Conservation (phyloP, 2,329 filamentous ascomycete genomes). For the Penicillium olsonii region DNA sequence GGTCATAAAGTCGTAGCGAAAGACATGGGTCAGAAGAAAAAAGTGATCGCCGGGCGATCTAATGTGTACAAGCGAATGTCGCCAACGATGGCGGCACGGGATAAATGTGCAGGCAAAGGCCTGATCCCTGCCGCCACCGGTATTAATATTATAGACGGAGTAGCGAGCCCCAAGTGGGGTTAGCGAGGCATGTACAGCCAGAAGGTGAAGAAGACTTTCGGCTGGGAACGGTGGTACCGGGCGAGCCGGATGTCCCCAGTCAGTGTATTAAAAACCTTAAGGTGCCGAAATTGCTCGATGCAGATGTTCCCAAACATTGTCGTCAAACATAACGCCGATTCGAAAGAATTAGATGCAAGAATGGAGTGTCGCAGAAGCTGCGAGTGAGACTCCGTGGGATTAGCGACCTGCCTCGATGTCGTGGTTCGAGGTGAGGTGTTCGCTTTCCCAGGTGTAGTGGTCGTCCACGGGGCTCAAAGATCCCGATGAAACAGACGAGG, state of each 20-base stretch:
- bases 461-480: slow-evolving; percentile 65
- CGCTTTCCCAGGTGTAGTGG: slow-evolving; percentile 49
- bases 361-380: slow-evolving; percentile 26
- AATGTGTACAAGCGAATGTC: slow-evolving; percentile 43
- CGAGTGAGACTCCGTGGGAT: slow-evolving; percentile 13
- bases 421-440: slow-evolving; percentile 39
- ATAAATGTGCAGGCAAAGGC: slow-evolving; percentile 16
- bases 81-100: slow-evolving; percentile 28
- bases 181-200: slow-evolving; percentile 42
- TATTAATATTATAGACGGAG: slow-evolving; percentile 46
- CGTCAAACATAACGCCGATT: slow-evolving; percentile 42
- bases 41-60: slow-evolving; percentile 18
- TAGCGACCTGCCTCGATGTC: slow-evolving; percentile 44
- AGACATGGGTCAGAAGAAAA: slow-evolving; percentile 34
- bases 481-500: slow-evolving; percentile 70
- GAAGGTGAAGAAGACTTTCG: slow-evolving; percentile 24
- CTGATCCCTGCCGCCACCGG: slow-evolving; percentile 26
- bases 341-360: slow-evolving; percentile 31
- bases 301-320: slow-evolving; percentile 37
- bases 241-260: slow-evolving; percentile 25
- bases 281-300: slow-evolving; percentile 43
- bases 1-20: slow-evolving; percentile 34
- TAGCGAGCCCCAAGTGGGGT: slow-evolving; percentile 17
- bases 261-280: slow-evolving; percentile 39
- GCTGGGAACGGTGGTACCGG: slow-evolving; percentile 23